Evolutionary conservation across 1,284 basidiomycete genomes (phyloP).

Genomic region (Microbotryum intermedium): DNA sequence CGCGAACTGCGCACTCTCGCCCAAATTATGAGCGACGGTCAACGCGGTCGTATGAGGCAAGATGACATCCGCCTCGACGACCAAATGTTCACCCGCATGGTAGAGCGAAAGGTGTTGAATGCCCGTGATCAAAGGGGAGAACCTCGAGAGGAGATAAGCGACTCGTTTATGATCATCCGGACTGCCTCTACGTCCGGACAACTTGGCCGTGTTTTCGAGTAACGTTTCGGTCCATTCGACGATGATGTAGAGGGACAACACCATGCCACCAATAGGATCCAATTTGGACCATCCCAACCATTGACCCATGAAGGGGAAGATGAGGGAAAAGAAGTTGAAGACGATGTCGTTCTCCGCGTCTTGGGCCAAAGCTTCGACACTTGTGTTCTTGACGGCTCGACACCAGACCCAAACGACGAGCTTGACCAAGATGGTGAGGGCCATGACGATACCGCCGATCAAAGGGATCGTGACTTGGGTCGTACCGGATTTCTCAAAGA

Average conservation of each 20-base stretch:
- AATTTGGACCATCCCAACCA: constrained; percentile 38
- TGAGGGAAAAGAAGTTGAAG: constrained; percentile 49
- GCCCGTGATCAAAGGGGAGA: constrained; percentile 33
- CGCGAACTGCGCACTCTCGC: constrained; percentile 34
- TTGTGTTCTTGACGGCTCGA: constrained; percentile 38
- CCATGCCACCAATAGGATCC: constrained; percentile 45
- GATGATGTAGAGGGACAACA: constrained; percentile 44
- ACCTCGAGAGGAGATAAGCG: constrained; percentile 45
- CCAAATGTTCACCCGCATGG: constrained; percentile 34
- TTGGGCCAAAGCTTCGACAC: constrained; percentile 40
- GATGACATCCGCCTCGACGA: constrained; percentile 44
- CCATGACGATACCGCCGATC: constrained; percentile 42
- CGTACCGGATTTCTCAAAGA: constrained; percentile 36
- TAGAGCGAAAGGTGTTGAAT: constrained; percentile 35
- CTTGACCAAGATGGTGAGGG: constrained; percentile 49
- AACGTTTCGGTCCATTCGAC: constrained; percentile 42
- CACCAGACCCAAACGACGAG: constrained; percentile 44
- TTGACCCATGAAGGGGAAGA: constrained; percentile 45
- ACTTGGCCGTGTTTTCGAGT: constrained; percentile 43
- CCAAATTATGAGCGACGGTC: constrained; percentile 44
- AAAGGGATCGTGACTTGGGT: constrained; percentile 30
- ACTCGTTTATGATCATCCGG: constrained; percentile 38
- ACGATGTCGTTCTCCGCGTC: constrained; percentile 38
- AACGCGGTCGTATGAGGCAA: constrained; percentile 41
- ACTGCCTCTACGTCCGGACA: constrained; percentile 33